phyloP scores from a whole-genome alignment of 2,329 filamentous ascomycete species.

The Cordyceps javanica region DNA sequence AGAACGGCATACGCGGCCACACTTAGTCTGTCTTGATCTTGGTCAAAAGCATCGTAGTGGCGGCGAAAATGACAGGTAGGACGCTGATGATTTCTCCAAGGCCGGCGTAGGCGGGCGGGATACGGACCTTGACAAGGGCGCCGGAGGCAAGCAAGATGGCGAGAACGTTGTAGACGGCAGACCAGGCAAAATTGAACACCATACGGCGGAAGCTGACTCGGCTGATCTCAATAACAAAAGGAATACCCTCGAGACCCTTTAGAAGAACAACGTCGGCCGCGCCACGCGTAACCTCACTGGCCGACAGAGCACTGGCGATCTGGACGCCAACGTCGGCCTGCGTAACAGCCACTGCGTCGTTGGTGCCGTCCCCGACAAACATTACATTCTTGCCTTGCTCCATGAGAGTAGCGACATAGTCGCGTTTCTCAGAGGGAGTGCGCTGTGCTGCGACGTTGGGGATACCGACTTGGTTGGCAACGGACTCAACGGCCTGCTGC shows the following conservation, averaged over 20 bases:
- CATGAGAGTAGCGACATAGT: conserved; percentile 41
- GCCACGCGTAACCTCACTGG: conserved; percentile 47
- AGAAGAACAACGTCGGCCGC: conserved; percentile 55
- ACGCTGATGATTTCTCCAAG: conserved; percentile 61
- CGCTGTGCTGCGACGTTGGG: conserved; percentile 38
- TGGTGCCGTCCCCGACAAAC: conserved; percentile 59
- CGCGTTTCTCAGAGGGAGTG: conserved; percentile 47
- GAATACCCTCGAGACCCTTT: conserved; percentile 43
- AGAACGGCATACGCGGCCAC: not conserved
- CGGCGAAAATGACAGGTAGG: conserved; percentile 47
- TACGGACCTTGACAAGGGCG: conserved; percentile 46
- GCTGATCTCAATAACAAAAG: conserved; percentile 44
- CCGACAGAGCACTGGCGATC: conserved; percentile 37
- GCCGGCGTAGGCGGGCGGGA: conserved; percentile 47
- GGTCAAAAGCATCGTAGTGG: conserved; percentile 24
- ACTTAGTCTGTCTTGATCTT: conserved; percentile 14
- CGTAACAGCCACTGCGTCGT: conserved; percentile 56
- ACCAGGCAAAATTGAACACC: conserved; percentile 58
- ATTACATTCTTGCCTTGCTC: conserved; percentile 33
- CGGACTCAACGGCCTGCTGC: conserved; percentile 37
- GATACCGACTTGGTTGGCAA: conserved; percentile 38
- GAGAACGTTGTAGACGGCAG: conserved; percentile 54
- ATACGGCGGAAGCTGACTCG: conserved; percentile 34
- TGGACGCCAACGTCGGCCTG: conserved; percentile 56
- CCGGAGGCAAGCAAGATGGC: conserved; percentile 56